phyloP scores from a whole-genome alignment of 2,329 filamentous ascomycete species.

The Colletotrichum scovillei region DNA sequence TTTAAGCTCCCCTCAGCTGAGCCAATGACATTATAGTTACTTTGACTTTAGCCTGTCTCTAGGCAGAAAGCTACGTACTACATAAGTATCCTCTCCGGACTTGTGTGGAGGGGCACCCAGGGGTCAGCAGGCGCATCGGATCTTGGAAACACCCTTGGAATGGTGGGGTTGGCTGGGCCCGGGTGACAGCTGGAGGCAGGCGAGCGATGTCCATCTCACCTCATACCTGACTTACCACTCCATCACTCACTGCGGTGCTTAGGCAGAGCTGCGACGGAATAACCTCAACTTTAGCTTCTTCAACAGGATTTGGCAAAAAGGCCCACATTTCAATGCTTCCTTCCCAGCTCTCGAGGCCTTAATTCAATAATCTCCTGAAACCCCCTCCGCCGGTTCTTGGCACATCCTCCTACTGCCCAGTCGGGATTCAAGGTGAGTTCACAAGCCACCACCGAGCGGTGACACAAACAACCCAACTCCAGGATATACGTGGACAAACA shows the following conservation, averaged over 20 bases:
- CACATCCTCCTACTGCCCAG: background rate
- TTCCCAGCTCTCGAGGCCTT: background rate
- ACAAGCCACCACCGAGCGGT: background rate
- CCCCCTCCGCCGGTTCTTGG: background rate
- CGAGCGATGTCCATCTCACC: background rate
- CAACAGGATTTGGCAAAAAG: too few relatives aligned
- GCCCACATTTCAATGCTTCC: background rate
- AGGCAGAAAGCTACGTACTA: background rate
- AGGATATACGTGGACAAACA: background rate
- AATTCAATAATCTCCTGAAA: background rate
- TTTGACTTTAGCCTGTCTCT: background rate
- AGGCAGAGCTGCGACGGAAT: background rate
- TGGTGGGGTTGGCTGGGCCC: constrained; percentile 28
- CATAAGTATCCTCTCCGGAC: background rate
- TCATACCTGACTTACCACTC: background rate
- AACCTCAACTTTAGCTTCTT: background rate
- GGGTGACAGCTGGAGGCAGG: background rate
- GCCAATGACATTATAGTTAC: background rate
- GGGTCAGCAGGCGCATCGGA: constrained; percentile 32
- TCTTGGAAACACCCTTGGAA: constrained; percentile 34
- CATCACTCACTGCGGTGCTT: background rate
- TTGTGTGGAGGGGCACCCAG: constrained; percentile 24
- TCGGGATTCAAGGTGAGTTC: background rate
- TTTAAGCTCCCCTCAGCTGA: background rate
- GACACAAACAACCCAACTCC: background rate